phyloP scores from a whole-genome alignment of 768 basidiomycete species.

The Rhizopogon sp. region DNA sequence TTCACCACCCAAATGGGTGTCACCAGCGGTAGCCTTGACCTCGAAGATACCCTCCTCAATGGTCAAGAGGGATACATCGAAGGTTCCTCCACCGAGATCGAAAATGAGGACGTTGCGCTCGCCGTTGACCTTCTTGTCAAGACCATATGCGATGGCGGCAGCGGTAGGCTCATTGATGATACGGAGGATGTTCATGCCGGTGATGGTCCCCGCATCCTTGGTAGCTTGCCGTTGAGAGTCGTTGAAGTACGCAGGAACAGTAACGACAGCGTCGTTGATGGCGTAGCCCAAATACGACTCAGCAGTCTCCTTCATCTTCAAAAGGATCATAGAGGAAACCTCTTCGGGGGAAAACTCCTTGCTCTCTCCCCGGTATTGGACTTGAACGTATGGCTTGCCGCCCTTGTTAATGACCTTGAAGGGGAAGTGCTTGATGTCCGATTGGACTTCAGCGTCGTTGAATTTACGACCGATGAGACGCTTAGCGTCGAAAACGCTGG shows the following conservation, averaged over 20 bases:
- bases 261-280: conserved; percentile 89
- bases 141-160: conserved; percentile 97
- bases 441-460: conserved; percentile 77
- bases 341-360: conserved; percentile 98
- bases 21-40: conserved; percentile 97
- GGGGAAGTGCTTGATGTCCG: conserved; percentile 88
- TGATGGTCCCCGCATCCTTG: conserved; percentile 94
- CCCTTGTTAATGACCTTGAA: conserved; percentile 85
- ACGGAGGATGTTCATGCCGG: conserved; percentile 93
- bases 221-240: conserved; percentile 98
- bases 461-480: conserved; percentile 96
- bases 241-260: conserved; percentile 98
- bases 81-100: conserved; percentile 97
- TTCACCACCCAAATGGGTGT: conserved; percentile 97
- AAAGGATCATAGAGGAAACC: conserved; percentile 95
- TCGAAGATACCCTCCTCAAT: conserved; percentile 98
- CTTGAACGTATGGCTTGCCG: conserved; percentile 84
- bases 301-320: conserved; percentile 98
- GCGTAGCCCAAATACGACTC: conserved; percentile 90
- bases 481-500: conserved; percentile 95
- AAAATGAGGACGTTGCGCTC: conserved; percentile 98
- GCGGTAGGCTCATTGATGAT: conserved; percentile 99
- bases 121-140: conserved; percentile 87
- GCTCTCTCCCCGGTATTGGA: conserved; percentile 88
- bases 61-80: conserved; percentile 94